These are phyloP conservation scores for Castanea crenata DNA, from an alignment of 306 rosid genomes.

Conservation along the genomic window DNA sequence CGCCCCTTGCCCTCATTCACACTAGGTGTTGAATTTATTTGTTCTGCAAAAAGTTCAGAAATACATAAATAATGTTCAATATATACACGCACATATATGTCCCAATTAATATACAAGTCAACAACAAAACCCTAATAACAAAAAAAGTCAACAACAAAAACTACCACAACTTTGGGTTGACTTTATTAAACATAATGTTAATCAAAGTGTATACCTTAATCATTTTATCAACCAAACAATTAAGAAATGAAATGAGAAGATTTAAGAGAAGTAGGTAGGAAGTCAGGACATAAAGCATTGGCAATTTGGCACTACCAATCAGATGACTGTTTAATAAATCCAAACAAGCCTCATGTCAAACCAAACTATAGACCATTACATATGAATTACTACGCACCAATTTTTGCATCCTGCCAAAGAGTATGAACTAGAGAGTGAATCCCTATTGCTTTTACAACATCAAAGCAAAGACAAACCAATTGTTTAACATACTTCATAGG, in stretches of 20 bases:
- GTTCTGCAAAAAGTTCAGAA: conserved; percentile 49
- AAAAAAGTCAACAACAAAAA: too few species aligned
- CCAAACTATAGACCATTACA: background rate
- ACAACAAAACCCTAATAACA: too few species aligned
- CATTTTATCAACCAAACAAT: background rate
- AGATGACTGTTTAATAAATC: background rate
- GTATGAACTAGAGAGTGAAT: background rate
- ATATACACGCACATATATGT: background rate
- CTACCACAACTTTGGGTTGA: too few species aligned
- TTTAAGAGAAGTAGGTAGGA: background rate
- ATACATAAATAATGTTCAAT: conserved; percentile 2
- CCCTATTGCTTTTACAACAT: background rate
- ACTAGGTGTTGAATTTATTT: conserved; percentile 78
- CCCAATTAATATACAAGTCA: conserved; percentile 2
- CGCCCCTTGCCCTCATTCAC: conserved; percentile 99
- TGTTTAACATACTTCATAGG: background rate
- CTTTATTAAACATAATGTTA: background rate
- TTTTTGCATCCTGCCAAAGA: background rate
- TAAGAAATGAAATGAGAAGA: conserved; percentile 1
- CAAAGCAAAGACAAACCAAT: background rate
- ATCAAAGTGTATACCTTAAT: conserved; percentile 16
- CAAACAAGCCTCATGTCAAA: background rate
- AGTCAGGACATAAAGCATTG: background rate
- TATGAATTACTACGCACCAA: background rate
- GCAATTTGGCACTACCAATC: background rate